phyloP scores from a whole-genome alignment of 139 green algal species.

The Nannochloris sp. region DNA sequence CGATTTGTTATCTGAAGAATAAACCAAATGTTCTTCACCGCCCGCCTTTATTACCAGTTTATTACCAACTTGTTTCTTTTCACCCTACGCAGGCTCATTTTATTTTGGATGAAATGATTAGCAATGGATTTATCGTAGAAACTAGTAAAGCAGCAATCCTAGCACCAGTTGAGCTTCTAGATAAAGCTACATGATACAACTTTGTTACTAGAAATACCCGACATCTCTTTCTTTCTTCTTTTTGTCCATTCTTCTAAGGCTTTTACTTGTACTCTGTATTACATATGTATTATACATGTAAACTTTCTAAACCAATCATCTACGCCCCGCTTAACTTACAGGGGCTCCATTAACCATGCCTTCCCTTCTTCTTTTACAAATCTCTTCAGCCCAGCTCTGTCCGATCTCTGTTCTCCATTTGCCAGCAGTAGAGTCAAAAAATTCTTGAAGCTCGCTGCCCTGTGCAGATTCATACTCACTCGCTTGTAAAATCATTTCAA shows the following conservation, averaged over 20 bases:
- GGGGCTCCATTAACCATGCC: background rate
- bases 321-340: background rate
- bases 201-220: background rate
- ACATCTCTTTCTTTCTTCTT: background rate
- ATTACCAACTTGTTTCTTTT: too few species aligned
- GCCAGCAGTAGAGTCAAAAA: constrained; percentile 75
- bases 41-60: too few species aligned
- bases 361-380: constrained; percentile 5
- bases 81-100: constrained; percentile 92
- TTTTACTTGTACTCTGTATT: too few species aligned
- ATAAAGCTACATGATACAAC: constrained; percentile 28
- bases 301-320: constrained; percentile 2
- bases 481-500: constrained; percentile 80
- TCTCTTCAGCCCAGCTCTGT: constrained; percentile 44
- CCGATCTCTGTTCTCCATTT: constrained; percentile 67
- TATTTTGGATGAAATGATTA: constrained; percentile 90
- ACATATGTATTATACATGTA: too few species aligned
- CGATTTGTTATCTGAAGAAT: too few species aligned
- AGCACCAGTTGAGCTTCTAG: constrained; percentile 76
- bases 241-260: too few species aligned
- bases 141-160: constrained; percentile 90
- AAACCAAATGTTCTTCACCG: too few species aligned
- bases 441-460: constrained; percentile 64
- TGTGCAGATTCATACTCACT: constrained; percentile 77
- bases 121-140: constrained; percentile 89